Percentiles rank a stretch among this genome's conserved stretches.
These are phyloP conservation scores for Irpex sp. DNA, from an alignment of 1,284 basidiomycete species.

Conservation along the genomic window DNA sequence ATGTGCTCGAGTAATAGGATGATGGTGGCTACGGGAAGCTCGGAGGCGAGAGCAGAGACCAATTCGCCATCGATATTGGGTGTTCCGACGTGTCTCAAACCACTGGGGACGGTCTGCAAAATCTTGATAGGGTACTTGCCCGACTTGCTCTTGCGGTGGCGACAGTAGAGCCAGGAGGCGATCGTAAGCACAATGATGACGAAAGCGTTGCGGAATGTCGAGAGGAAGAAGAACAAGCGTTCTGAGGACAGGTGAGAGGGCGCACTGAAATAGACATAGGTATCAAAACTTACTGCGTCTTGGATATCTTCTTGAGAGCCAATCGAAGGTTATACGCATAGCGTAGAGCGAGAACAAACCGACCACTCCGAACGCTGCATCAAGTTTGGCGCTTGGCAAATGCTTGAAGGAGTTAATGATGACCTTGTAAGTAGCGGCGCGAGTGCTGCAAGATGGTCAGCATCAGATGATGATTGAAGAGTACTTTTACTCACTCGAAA, in stretches of 20 bases:
- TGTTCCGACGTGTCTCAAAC: constrained; percentile 72
- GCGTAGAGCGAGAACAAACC: constrained; percentile 73
- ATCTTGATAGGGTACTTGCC: constrained; percentile 85
- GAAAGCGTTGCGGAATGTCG: constrained; percentile 82
- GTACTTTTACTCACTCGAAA: constrained; percentile 56
- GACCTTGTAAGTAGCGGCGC: constrained; percentile 80
- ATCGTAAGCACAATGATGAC: constrained; percentile 83
- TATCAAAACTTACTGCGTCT: constrained; percentile 40
- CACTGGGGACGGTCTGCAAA: constrained; percentile 77
- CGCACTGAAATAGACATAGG: neutral
- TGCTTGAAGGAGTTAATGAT: constrained; percentile 91
- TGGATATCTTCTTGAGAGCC: constrained; percentile 63
- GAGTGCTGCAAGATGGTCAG: constrained; percentile 48
- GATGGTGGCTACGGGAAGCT: constrained; percentile 91
- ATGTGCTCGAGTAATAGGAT: constrained; percentile 96
- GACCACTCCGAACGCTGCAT: constrained; percentile 88
- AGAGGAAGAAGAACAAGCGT: constrained; percentile 86
- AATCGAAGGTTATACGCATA: constrained; percentile 64
- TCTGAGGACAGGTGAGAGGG: constrained; percentile 32
- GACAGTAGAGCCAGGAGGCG: constrained; percentile 79
- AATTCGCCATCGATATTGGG: constrained; percentile 66
- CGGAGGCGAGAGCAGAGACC: constrained; percentile 59
- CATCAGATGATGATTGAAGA: neutral
- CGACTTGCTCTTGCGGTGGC: constrained; percentile 48
- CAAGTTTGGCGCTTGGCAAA: constrained; percentile 64